These are phyloP conservation scores for Coffea eugenioides DNA, from an alignment of 257 asterid species.

Conservation along the genomic window DNA sequence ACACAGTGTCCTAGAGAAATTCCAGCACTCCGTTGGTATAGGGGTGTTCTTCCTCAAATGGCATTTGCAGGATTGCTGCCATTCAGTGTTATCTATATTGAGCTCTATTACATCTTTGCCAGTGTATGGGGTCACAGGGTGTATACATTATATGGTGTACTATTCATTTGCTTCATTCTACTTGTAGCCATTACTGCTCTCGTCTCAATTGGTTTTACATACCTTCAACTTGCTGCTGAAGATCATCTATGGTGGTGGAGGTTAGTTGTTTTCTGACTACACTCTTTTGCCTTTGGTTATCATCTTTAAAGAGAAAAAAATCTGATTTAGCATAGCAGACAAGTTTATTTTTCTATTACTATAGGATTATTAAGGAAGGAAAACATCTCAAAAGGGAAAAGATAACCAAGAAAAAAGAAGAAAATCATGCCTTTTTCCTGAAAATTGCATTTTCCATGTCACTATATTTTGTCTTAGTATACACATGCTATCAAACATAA, in stretches of 20 bases:
- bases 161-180: slow-evolving; percentile 16
- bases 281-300: no score
- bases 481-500: neutral
- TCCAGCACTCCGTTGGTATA: slow-evolving; percentile 24
- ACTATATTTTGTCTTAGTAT: neutral
- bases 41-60: slow-evolving; percentile 20
- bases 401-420: neutral
- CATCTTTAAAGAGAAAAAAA: no score
- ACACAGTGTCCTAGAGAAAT: slow-evolving; percentile 26
- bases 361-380: no score
- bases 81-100: slow-evolving; percentile 17
- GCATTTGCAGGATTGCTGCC: slow-evolving; percentile 26
- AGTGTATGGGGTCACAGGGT: slow-evolving; percentile 29
- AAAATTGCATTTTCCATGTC: neutral
- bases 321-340: no score
- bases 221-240: slow-evolving; percentile 28
- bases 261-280: slow-evolving; percentile 19
- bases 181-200: slow-evolving; percentile 22
- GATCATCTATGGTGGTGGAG: slow-evolving; percentile 35
- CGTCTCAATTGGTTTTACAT: slow-evolving; percentile 22
- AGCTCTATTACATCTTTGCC: slow-evolving; percentile 22
- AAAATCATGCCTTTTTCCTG: neutral
- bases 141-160: slow-evolving; percentile 20
- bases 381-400: neutral
- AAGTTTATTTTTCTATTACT: neutral